Evolutionary conservation across 805 yeast genomes (phyloP).

Genomic region (Diddensiella caesifluorescens): DNA sequence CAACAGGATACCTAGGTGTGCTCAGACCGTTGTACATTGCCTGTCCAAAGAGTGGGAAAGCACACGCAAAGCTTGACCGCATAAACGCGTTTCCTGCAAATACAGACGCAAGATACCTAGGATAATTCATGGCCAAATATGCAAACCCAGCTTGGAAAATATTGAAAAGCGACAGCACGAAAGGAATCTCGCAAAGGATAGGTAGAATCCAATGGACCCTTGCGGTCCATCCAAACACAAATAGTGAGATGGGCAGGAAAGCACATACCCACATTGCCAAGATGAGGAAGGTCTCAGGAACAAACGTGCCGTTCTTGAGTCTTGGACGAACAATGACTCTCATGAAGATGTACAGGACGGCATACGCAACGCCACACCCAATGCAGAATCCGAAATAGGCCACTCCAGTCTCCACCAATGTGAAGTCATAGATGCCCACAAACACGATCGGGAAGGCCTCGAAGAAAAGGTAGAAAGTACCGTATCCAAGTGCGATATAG

Average conservation of each 20-base stretch:
- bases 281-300: slow-evolving; percentile 17
- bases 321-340: slow-evolving; percentile 11
- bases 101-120: slow-evolving; percentile 50
- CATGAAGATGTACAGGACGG: slow-evolving; percentile 8
- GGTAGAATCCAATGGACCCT: slow-evolving; percentile 48
- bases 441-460: slow-evolving; percentile 60
- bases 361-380: slow-evolving; percentile 41
- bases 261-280: slow-evolving; percentile 17
- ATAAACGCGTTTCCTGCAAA: slow-evolving; percentile 53
- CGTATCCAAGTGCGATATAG: slow-evolving; percentile 49
- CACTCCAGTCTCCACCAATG: slow-evolving; percentile 44
- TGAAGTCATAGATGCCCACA: slow-evolving; percentile 41
- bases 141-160: slow-evolving; percentile 48
- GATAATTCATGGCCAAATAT: slow-evolving; percentile 45
- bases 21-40: slow-evolving; percentile 46
- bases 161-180: slow-evolving; percentile 37
- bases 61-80: slow-evolving; percentile 50
- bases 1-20: slow-evolving; percentile 46
- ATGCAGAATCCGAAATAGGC: slow-evolving; percentile 43
- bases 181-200: slow-evolving; percentile 39
- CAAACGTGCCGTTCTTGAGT: slow-evolving; percentile 12
- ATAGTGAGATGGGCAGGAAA: slow-evolving; percentile 40
- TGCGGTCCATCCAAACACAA: slow-evolving; percentile 51
- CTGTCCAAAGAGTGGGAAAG: slow-evolving; percentile 59
- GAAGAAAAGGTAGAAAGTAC: slow-evolving; percentile 50